A percentile compares a stretch with the other conserved stretches of the same genome.
Evolutionary conservation across 2,329 filamentous ascomycete species (phyloP).

Genomic region (Escovopsis sp.): DNA sequence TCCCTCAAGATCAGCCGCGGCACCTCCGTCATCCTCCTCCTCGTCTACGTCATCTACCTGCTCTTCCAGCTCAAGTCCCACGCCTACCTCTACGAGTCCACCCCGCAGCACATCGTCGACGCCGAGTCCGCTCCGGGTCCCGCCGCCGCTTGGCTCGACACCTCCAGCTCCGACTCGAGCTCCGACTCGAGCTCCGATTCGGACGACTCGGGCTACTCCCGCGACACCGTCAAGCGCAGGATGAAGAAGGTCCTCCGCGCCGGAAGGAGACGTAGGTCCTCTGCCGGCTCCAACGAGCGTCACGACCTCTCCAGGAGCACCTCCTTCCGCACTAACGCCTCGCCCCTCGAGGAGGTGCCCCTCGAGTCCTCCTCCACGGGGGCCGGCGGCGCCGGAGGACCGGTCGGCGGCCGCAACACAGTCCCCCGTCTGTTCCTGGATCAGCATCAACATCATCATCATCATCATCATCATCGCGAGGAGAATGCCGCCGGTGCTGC

Average conservation of each 20-base stretch:
- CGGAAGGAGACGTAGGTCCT: slow-evolving; percentile 62
- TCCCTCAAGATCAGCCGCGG: slow-evolving; percentile 78
- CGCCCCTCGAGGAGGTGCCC: slow-evolving; percentile 20
- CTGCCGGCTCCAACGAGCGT: slow-evolving; percentile 51
- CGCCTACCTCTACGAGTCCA: slow-evolving; percentile 82
- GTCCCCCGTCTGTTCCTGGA: slow-evolving; percentile 17
- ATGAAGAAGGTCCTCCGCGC: slow-evolving; percentile 62
- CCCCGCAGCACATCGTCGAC: slow-evolving; percentile 82
- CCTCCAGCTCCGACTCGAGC: slow-evolving; percentile 41
- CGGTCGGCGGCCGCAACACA: slow-evolving; percentile 17
- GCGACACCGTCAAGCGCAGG: slow-evolving; percentile 53
- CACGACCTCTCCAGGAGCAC: slow-evolving; percentile 21
- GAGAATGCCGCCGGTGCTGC: slow-evolving; percentile 22
- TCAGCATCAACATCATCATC: too few relatives aligned
- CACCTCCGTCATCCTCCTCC: slow-evolving; percentile 67
- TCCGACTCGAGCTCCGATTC: slow-evolving; percentile 54
- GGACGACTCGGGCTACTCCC: slow-evolving; percentile 40
- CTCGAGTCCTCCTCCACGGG: slow-evolving; percentile 24
- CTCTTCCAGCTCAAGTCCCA: slow-evolving; percentile 87
- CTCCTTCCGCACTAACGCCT: slow-evolving; percentile 23
- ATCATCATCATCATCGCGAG: too few relatives aligned
- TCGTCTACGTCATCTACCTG: slow-evolving; percentile 73
- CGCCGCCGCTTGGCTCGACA: slow-evolving; percentile 66
- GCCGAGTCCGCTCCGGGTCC: slow-evolving; percentile 80
- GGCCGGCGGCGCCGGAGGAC: too few relatives aligned